Evolutionary conservation across 164 flowering plant genomes (phyloP).

Genomic region (Magnolia kwangsiensis): DNA sequence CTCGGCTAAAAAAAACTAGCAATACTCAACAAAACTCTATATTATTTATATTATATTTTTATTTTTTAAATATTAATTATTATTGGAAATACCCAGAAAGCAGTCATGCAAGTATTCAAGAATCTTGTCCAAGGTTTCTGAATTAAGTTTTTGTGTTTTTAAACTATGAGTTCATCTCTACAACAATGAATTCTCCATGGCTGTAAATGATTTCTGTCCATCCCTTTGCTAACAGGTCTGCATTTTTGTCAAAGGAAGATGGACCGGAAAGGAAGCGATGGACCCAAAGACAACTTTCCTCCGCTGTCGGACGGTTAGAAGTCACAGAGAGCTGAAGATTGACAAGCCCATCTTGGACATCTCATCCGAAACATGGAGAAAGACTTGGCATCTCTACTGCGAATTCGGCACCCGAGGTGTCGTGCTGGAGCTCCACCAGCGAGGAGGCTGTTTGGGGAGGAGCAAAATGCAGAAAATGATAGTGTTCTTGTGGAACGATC

Average conservation of each 20-base stretch:
- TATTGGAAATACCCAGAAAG: no score
- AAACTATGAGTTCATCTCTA: no score
- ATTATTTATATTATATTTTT: no score
- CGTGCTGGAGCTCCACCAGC: slow-evolving; percentile 43
- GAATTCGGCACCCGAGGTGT: slow-evolving; percentile 85
- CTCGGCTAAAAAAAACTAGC: no score
- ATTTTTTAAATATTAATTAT: no score
- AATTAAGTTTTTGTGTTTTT: no score
- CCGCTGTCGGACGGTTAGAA: slow-evolving; percentile 44
- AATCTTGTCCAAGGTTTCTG: no score
- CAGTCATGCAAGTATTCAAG: no score
- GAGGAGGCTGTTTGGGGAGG: slow-evolving; percentile 43
- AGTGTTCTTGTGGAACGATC: slow-evolving; percentile 64
- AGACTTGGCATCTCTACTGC: slow-evolving; percentile 66
- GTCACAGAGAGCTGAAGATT: slow-evolving; percentile 72
- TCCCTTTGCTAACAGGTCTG: slow-evolving; percentile 49
- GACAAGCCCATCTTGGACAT: slow-evolving; percentile 41
- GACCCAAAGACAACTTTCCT: slow-evolving; percentile 24
- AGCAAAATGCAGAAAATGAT: slow-evolving; percentile 24
- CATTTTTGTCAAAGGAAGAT: slow-evolving; percentile 40
- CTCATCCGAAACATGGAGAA: slow-evolving; percentile 48
- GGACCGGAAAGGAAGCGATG: slow-evolving; percentile 16
- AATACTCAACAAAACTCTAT: no score
- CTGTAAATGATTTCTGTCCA: background rate
- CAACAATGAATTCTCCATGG: background rate